Percentiles rank a stretch among this genome's conserved stretches.
Evolutionary conservation across 192 early-diverging fungal genomes (phyloP).

Genomic region (Rhizophagus prolifer): DNA sequence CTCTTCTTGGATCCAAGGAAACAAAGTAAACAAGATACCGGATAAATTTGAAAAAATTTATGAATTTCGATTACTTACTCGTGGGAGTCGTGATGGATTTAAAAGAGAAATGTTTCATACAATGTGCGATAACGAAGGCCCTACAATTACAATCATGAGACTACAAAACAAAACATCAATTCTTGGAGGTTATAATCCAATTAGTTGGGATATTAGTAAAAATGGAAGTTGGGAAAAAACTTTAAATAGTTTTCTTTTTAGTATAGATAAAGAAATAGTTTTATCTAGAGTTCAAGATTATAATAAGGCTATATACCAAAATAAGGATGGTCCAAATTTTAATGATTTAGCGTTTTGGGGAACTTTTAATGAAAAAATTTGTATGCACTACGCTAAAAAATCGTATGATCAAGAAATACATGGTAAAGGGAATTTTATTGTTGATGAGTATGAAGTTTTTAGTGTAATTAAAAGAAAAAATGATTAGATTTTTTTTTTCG

Average conservation of each 20-base stretch:
- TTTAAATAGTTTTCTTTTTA: not conserved
- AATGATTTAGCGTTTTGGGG: too few relatives aligned
- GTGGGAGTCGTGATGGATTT: not conserved
- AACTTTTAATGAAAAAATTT: too few relatives aligned
- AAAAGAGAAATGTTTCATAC: not conserved
- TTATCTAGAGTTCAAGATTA: not conserved
- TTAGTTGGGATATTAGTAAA: too few relatives aligned
- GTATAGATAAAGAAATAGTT: not conserved
- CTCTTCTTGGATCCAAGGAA: not conserved
- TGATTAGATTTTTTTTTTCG: too few relatives aligned
- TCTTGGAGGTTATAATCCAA: too few relatives aligned
- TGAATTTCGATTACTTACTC: too few relatives aligned
- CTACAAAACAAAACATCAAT: slow-evolving; percentile 2
- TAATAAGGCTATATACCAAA: not conserved
- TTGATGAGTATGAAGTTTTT: not conserved
- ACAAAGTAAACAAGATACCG: not conserved
- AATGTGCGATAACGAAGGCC: slow-evolving; percentile 23
- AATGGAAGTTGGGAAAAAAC: too few relatives aligned
- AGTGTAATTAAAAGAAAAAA: not conserved
- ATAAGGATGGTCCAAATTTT: too few relatives aligned
- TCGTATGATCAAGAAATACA: too few relatives aligned
- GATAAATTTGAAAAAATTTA: too few relatives aligned
- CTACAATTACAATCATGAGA: slow-evolving; percentile 14
- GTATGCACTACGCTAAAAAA: too few relatives aligned
- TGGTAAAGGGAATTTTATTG: not conserved